These are phyloP conservation scores for Amanita muscaria DNA, from an alignment of 768 basidiomycete species.

Conservation along the genomic window DNA sequence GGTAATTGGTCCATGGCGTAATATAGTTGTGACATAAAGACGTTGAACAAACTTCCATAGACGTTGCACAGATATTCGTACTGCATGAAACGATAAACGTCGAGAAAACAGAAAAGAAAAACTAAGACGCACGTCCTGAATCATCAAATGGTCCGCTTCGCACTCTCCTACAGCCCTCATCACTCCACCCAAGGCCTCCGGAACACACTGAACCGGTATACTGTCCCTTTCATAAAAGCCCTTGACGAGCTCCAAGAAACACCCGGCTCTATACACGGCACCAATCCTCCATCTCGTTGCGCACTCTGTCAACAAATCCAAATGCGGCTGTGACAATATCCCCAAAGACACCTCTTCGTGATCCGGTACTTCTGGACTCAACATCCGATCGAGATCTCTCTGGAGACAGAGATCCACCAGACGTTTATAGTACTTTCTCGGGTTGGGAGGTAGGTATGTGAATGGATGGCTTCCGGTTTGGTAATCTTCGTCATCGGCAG, in stretches of 20 bases:
- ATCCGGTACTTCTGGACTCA: constrained; percentile 84
- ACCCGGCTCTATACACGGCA: constrained; percentile 65
- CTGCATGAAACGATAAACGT: constrained; percentile 26
- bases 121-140: constrained; percentile 60
- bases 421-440: constrained; percentile 76
- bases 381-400: constrained; percentile 82
- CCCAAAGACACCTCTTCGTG: constrained; percentile 93
- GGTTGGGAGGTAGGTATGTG: constrained; percentile 86
- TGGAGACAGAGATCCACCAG: constrained; percentile 78
- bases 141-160: constrained; percentile 69
- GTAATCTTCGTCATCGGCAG: constrained; percentile 51
- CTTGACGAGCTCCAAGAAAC: constrained; percentile 80
- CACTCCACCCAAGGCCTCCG: constrained; percentile 76
- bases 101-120: constrained; percentile 4
- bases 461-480: constrained; percentile 69
- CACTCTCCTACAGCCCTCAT: constrained; percentile 62
- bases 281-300: constrained; percentile 86
- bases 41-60: constrained; percentile 72
- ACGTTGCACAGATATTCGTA: constrained; percentile 58
- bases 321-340: constrained; percentile 72
- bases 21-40: constrained; percentile 79
- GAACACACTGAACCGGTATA: constrained; percentile 91
- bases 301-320: constrained; percentile 81
- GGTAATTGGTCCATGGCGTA: constrained; percentile 75
- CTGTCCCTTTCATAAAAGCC: constrained; percentile 83